Percentiles rank a stretch among this genome's conserved stretches.
phyloP scores from a whole-genome alignment of 768 basidiomycete genomes.

The Clitopilus passeckerianus region DNA sequence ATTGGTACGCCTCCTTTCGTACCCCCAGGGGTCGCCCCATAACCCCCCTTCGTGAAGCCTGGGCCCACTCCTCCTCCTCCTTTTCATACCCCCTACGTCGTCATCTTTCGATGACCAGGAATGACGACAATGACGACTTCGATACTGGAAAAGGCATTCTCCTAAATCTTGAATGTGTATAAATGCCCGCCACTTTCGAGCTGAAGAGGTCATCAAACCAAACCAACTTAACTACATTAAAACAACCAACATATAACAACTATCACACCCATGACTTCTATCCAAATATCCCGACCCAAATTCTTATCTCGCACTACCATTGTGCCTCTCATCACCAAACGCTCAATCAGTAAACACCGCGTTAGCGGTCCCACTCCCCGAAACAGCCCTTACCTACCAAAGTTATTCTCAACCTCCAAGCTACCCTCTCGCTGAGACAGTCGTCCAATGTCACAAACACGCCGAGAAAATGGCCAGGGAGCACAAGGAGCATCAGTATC shows the following conservation, averaged over 20 bases:
- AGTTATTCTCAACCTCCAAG: background rate
- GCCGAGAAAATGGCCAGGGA: background rate
- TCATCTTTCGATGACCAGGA: background rate
- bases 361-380: background rate
- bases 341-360: background rate
- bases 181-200: background rate
- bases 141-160: background rate
- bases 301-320: background rate
- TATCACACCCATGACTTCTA: background rate
- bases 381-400: background rate
- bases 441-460: background rate
- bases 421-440: background rate
- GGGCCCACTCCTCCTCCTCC: background rate
- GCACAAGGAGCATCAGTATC: background rate
- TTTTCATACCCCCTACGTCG: background rate
- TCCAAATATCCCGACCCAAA: background rate
- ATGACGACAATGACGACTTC: background rate
- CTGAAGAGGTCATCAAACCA: background rate
- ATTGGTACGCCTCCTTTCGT: too few relatives aligned
- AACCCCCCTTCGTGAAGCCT: too few relatives aligned
- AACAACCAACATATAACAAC: background rate
- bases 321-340: background rate
- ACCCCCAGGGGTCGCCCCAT: too few relatives aligned
- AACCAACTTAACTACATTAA: background rate
- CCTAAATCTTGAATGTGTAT: background rate